phyloP scores from a whole-genome alignment of 2,329 filamentous ascomycete genomes.

The Penicillium sp. region DNA sequence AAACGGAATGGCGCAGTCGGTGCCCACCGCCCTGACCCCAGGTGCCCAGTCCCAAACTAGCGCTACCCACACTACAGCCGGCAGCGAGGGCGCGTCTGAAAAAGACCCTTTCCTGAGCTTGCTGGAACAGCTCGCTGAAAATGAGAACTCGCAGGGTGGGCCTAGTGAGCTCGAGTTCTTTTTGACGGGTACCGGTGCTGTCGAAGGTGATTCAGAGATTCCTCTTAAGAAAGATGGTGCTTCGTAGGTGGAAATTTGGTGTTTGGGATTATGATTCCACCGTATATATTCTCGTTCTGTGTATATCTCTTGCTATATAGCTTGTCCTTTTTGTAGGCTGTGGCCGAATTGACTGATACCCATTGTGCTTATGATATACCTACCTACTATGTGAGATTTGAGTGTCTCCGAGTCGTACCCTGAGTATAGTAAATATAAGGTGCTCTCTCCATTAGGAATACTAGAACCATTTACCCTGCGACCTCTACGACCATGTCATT shows the following conservation, averaged over 20 bases:
- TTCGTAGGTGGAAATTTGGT: neutral
- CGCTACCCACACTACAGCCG: conserved; percentile 44
- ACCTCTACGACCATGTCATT: too few relatives aligned
- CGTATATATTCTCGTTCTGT: neutral
- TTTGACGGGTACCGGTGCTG: conserved; percentile 45
- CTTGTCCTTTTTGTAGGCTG: neutral
- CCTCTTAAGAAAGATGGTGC: neutral
- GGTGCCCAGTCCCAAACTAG: conserved; percentile 47
- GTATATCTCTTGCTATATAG: neutral
- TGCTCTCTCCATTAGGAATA: too few relatives aligned
- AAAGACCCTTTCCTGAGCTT: conserved; percentile 79
- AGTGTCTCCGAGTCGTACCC: neutral
- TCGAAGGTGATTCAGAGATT: conserved; percentile 12
- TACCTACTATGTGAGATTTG: neutral
- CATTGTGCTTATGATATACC: neutral
- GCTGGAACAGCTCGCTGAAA: conserved; percentile 79
- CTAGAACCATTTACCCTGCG: too few relatives aligned
- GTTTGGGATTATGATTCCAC: neutral
- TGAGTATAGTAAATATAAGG: neutral
- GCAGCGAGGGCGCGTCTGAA: conserved; percentile 49
- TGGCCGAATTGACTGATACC: conserved; percentile 4
- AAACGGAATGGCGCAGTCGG: conserved; percentile 3
- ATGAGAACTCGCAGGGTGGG: conserved; percentile 65
- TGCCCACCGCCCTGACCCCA: conserved; percentile 32
- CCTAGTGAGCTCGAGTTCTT: conserved; percentile 80